These are phyloP conservation scores for Vaccinium corymbosum DNA, from an alignment of 148 eudicot species.

Conservation along the genomic window DNA sequence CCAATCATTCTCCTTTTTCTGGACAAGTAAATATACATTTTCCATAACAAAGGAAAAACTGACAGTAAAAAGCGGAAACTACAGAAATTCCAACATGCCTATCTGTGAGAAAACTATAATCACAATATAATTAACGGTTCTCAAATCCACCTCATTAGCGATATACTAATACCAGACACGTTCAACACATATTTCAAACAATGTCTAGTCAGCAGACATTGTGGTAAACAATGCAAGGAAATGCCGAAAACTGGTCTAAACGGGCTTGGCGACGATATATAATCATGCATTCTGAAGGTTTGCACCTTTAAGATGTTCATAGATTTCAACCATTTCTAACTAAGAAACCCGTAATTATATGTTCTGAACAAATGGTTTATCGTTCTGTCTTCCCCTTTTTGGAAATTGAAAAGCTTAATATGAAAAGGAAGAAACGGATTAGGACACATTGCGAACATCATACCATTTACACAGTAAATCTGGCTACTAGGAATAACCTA, in stretches of 20 bases:
- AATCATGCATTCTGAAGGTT: not conserved
- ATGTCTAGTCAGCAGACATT: not conserved
- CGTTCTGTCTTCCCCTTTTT: not conserved
- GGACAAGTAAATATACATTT: not conserved
- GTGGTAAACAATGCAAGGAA: not conserved
- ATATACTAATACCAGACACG: not conserved
- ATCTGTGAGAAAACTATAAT: not conserved
- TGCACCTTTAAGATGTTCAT: not conserved
- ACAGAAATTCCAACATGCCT: not conserved
- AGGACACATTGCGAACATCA: not conserved
- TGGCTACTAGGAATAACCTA: not conserved
- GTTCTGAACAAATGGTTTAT: not conserved
- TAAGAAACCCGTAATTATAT: not conserved
- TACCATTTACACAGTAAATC: not conserved
- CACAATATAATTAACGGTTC: not conserved
- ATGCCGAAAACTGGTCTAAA: not conserved
- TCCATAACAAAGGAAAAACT: not conserved
- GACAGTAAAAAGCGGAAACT: not conserved
- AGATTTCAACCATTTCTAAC: not conserved
- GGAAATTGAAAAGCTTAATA: not conserved
- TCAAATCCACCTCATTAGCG: not conserved
- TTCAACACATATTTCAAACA: not conserved
- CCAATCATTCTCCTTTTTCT: not conserved
- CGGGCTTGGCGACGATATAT: not conserved
- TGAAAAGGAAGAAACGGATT: not conserved